A percentile compares a stretch with the other conserved stretches of the same genome.
These are phyloP conservation scores for Schwanniomyces vanrijiae DNA, from an alignment of 805 yeast genomes.

Conservation along the genomic window DNA sequence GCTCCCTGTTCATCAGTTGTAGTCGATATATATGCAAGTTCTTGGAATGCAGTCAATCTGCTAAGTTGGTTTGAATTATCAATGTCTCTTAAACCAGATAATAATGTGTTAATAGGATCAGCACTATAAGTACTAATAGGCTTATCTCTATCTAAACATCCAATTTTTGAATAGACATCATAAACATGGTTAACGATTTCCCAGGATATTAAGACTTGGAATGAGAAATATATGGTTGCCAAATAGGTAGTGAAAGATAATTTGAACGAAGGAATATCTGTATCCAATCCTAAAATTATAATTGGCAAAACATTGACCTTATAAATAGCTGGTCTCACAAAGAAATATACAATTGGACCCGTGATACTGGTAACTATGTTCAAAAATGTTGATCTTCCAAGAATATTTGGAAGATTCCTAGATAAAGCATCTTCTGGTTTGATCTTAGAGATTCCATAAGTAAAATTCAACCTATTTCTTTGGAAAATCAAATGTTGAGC, in stretches of 20 bases:
- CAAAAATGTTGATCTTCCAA: constrained; percentile 40
- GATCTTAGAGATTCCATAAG: constrained; percentile 38
- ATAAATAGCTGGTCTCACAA: constrained; percentile 45
- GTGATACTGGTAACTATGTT: constrained; percentile 24
- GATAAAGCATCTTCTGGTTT: constrained; percentile 39
- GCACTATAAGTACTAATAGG: constrained; percentile 59
- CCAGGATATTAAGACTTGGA: constrained; percentile 43
- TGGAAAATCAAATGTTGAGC: constrained; percentile 53
- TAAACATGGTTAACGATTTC: constrained; percentile 59
- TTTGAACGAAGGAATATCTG: constrained; percentile 37
- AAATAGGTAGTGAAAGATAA: constrained; percentile 29
- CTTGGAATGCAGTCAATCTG: constrained; percentile 72
- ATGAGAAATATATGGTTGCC: constrained; percentile 31
- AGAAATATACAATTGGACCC: constrained; percentile 39
- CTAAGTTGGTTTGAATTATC: constrained; percentile 28
- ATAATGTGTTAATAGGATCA: constrained; percentile 61
- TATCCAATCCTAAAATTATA: constrained; percentile 35
- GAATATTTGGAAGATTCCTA: constrained; percentile 22
- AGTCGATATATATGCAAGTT: constrained; percentile 63
- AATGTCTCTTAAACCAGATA: constrained; percentile 62
- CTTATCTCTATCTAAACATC: constrained; percentile 67
- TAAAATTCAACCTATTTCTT: constrained; percentile 52
- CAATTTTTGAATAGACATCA: constrained; percentile 66
- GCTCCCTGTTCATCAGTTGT: constrained; percentile 39
- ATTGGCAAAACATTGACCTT: constrained; percentile 27